These are phyloP conservation scores for Eucalyptus fibrosa DNA, from an alignment of 345 rosid genomes.

Conservation along the genomic window DNA sequence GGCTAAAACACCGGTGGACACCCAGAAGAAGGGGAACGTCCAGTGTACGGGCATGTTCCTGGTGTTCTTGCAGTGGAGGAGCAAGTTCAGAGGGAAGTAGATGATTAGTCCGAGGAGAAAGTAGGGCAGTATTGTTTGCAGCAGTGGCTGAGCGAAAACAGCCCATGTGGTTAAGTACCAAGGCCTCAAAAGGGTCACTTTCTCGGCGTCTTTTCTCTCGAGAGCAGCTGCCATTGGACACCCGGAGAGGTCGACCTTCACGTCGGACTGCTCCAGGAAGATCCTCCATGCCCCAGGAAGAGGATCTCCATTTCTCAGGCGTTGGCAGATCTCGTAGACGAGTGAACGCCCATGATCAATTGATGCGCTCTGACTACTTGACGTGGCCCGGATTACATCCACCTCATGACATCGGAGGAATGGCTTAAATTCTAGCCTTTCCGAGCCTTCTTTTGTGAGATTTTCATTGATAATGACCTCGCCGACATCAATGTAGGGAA, in stretches of 20 bases:
- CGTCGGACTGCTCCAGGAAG: conserved; percentile 52
- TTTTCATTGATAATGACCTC: conserved; percentile 32
- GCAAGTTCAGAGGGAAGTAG: conserved; percentile 17
- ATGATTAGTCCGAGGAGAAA: conserved; percentile 28
- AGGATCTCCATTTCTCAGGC: conserved; percentile 38
- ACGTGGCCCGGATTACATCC: conserved; percentile 45
- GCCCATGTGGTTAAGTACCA: conserved; percentile 46
- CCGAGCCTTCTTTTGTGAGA: conserved; percentile 36
- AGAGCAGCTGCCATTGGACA: conserved; percentile 47
- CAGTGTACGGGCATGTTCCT: conserved; percentile 13
- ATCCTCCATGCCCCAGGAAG: conserved; percentile 54
- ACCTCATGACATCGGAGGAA: conserved; percentile 25
- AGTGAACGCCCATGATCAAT: conserved; percentile 65
- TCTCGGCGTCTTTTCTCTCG: conserved; percentile 6
- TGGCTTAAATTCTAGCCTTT: conserved; percentile 46
- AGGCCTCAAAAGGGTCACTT: conserved; percentile 34
- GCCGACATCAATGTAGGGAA: conserved; percentile 36
- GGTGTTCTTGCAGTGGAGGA: conserved; percentile 14
- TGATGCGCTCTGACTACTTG: conserved; percentile 50
- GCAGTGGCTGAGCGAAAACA: conserved; percentile 33
- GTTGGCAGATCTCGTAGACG: conserved; percentile 55
- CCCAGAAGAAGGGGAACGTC: conserved; percentile 42
- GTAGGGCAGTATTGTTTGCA: conserved; percentile 44
- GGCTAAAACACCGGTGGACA: conserved; percentile 28
- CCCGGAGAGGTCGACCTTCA: conserved; percentile 48